These are phyloP conservation scores for Diospyros kaki DNA, from an alignment of 148 eudicot species.

Conservation along the genomic window DNA sequence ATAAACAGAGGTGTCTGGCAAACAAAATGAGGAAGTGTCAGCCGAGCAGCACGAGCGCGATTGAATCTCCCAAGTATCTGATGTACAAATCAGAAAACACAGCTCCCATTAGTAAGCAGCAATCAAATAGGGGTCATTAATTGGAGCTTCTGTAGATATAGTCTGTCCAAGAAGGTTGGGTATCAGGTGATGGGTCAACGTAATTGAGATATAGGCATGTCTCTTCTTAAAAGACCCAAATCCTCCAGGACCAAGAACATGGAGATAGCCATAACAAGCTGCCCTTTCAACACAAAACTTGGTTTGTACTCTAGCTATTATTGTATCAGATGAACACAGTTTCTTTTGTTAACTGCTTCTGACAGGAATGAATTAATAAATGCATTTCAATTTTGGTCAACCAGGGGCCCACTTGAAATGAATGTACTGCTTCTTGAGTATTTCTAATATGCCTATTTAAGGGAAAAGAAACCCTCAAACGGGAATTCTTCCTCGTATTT, in stretches of 20 bases:
- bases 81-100: constrained; percentile 5
- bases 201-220: background rate
- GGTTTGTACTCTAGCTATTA: no score
- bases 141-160: background rate
- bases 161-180: background rate
- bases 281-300: no score
- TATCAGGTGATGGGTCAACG: background rate
- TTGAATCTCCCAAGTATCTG: constrained; percentile 89
- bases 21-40: constrained; percentile 68
- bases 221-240: background rate
- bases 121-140: background rate
- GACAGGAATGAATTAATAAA: no score
- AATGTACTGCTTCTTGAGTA: no score
- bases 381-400: no score
- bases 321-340: no score
- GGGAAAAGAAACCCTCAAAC: no score
- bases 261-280: background rate
- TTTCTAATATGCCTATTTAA: no score
- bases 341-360: no score
- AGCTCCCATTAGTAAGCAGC: background rate
- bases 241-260: background rate
- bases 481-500: no score
- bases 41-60: constrained; percentile 80
- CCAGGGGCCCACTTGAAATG: no score
- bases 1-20: constrained; percentile 90